phyloP scores from a whole-genome alignment of 176 grass and related monocot species.

The Aechmea fasciata region DNA sequence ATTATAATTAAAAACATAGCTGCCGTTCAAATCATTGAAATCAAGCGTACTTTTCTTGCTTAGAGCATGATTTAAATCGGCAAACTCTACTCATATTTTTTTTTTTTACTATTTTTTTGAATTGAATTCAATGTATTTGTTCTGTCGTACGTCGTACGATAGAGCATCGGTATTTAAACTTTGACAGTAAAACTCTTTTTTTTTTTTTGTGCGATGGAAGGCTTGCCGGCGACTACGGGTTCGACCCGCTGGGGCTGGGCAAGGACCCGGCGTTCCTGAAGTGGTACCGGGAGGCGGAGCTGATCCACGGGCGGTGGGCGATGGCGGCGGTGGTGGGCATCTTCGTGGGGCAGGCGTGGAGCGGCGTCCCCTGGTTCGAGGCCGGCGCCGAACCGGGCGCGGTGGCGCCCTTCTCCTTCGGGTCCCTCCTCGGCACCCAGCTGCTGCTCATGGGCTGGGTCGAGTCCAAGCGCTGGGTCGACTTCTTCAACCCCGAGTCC shows the following conservation, averaged over 20 bases:
- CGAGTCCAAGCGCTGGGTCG: conserved; percentile 95
- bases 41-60: too few species aligned
- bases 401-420: conserved; percentile 92
- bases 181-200: too few species aligned
- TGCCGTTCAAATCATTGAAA: too few species aligned
- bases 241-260: conserved; percentile 85
- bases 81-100: too few species aligned
- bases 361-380: conserved; percentile 92
- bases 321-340: conserved; percentile 88
- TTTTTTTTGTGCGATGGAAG: neutral
- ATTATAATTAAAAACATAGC: too few species aligned
- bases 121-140: too few species aligned
- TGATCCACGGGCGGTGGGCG: conserved; percentile 97
- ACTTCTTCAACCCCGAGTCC: conserved; percentile 99
- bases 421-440: conserved; percentile 78
- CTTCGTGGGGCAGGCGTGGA: conserved; percentile 91
- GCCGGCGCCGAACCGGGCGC: conserved; percentile 82
- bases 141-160: too few species aligned
- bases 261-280: conserved; percentile 97
- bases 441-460: conserved; percentile 99
- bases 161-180: too few species aligned
- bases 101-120: too few species aligned
- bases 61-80: too few species aligned
- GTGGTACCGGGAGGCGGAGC: conserved; percentile 97
- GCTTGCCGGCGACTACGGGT: conserved; percentile 76